Evolutionary conservation across 1,284 basidiomycete species (phyloP).

Genomic region (Pisolithus thermaeus): DNA sequence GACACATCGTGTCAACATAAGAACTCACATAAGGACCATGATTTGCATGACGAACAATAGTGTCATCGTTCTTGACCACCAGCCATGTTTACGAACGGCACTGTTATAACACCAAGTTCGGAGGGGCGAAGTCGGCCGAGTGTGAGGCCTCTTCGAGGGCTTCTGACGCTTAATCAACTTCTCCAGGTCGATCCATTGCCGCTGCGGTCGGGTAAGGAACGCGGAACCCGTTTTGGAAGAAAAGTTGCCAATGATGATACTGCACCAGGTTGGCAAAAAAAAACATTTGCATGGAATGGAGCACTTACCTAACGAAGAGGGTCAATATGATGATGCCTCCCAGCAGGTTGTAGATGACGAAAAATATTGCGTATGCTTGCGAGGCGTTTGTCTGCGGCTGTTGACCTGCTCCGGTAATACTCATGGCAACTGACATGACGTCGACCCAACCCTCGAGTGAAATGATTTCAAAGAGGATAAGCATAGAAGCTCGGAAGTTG

Average conservation of each 20-base stretch:
- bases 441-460: conserved; percentile 96
- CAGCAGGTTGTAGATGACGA: conserved; percentile 89
- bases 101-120: conserved; percentile 90
- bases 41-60: conserved; percentile 83
- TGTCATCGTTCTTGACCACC: conserved; percentile 88
- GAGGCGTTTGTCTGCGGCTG: conserved; percentile 73
- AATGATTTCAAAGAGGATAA: conserved; percentile 96
- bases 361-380: conserved; percentile 86
- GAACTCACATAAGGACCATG: conserved; percentile 72
- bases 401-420: conserved; percentile 62
- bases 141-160: conserved; percentile 77
- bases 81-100: conserved; percentile 88
- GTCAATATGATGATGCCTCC: conserved; percentile 90
- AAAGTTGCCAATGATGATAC: conserved; percentile 96
- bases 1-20: background rate
- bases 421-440: conserved; percentile 82
- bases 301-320: conserved; percentile 74
- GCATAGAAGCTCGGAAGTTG: conserved; percentile 76
- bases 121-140: conserved; percentile 48
- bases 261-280: conserved; percentile 25
- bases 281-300: background rate
- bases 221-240: conserved; percentile 80
- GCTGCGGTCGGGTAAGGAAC: conserved; percentile 81
- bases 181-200: conserved; percentile 93
- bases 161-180: conserved; percentile 85